Base-by-base conservation (phyloP, 495 filamentous ascomycete species). In the Oidiodendron maius region DNA sequence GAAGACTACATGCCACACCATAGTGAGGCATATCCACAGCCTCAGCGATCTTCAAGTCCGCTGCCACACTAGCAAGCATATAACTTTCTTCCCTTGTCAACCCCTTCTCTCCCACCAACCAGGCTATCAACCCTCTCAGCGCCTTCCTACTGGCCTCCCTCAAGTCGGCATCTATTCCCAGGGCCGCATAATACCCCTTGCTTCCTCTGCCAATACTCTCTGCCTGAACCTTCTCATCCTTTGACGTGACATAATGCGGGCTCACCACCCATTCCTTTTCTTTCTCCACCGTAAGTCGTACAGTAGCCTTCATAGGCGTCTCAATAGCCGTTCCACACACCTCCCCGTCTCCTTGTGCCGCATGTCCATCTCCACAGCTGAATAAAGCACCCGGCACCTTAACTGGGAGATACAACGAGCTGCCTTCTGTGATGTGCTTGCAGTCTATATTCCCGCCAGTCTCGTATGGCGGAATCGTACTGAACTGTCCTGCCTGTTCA, bases 251-350 rank as follows among this genome's bases (percentile, higher is more conserved):
- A 57, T 67, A 74, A 48, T 74, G 69, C 23, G 73, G 72, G 11
- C 66, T 57, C 10, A 57, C 64, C 20, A 71, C 54, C 65, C 67
- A 75, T 12, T 60, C 54, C 47, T 67, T 69, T 39, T 61, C 61
- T 56, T 74, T 73, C 56, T 62, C 57, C 16, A 75, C 53, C 8
- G 68, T 67, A 22, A 77, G 64, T 16, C 70, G 66, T 15, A 77
- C 50, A 6, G 61, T 66, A 1, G 69, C 73, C 34, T 63, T 61
- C 60, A 77, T 71, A 13, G 68, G 68, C 17, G 71, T 75, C 62
- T 77, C 73, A 56, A 77, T 77, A 41, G 73, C 73, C 23, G 71
- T 74, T 20, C 73, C 73, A 48, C 73, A 77, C 28, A 74, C 70
- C 51, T 77, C 73, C 18, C 73, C 73, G 44, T 72, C 69, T n/a